Evolutionary conservation across 139 green algal species (phyloP).

Genomic region (Astrephomene gubernaculifera): DNA sequence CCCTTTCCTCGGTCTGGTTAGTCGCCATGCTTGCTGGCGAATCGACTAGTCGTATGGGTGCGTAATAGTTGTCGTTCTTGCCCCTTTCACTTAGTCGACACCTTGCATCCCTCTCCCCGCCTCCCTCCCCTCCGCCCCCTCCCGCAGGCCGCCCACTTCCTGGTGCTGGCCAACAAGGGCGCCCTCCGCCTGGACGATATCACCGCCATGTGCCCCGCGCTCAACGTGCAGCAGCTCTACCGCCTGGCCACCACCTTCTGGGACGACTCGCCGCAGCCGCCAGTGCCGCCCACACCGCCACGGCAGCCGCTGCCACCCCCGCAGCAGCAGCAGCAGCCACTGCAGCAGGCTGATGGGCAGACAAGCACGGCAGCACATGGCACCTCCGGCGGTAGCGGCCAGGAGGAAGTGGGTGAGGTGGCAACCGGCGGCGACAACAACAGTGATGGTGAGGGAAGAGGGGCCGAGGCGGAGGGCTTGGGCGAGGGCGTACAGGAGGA

Average conservation of each 20-base stretch:
- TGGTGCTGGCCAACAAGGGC: slow-evolving; percentile 49
- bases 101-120: neutral
- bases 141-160: slow-evolving; percentile 47
- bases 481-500: neutral
- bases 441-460: neutral
- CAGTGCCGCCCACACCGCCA: neutral
- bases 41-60: too few species aligned
- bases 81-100: too few species aligned
- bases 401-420: too few species aligned
- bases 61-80: too few species aligned
- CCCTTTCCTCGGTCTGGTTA: too few species aligned
- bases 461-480: neutral
- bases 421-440: too few species aligned
- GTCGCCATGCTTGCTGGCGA: too few species aligned
- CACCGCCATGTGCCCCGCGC: slow-evolving; percentile 45
- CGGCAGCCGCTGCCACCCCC: neutral
- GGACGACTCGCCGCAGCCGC: slow-evolving; percentile 41
- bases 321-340: neutral
- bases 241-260: slow-evolving; percentile 62
- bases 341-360: neutral
- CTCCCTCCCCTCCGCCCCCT: too few species aligned
- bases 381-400: too few species aligned
- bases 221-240: slow-evolving; percentile 64
- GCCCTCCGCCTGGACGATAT: slow-evolving; percentile 52
- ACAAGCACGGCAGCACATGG: too few species aligned